phyloP scores from a whole-genome alignment of 176 grass and related monocot genomes.

The Zea luxurians region DNA sequence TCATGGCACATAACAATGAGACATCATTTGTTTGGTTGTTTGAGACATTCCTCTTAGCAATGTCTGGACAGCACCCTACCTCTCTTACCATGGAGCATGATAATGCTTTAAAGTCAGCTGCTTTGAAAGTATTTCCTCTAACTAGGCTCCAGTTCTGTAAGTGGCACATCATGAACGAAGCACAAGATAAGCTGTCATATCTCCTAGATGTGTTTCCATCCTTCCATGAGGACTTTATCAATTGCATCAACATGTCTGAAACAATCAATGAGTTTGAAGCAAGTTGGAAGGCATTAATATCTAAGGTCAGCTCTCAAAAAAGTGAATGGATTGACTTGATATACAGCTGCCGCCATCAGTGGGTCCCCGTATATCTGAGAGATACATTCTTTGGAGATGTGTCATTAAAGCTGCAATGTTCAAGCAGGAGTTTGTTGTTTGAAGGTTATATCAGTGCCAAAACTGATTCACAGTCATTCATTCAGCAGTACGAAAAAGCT shows the following conservation, averaged over 20 bases:
- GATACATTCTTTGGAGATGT: conserved; percentile 54
- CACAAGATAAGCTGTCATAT: conserved; percentile 39
- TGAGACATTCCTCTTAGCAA: conserved; percentile 57
- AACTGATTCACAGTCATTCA: conserved; percentile 53
- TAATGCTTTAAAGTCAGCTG: conserved; percentile 33
- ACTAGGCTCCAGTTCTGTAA: conserved; percentile 44
- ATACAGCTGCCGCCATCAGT: conserved; percentile 54
- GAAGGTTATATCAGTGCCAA: conserved; percentile 49
- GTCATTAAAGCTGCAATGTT: conserved; percentile 40
- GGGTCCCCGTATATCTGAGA: conserved; percentile 52
- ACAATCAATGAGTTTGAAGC: conserved; percentile 50
- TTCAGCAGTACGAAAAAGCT: conserved; percentile 66
- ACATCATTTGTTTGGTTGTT: conserved; percentile 52
- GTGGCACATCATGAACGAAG: conserved; percentile 51
- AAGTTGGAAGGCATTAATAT: conserved; percentile 51
- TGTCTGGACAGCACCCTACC: conserved; percentile 51
- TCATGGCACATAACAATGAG: conserved; percentile 53
- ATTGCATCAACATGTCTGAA: conserved; percentile 45
- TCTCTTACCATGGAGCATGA: conserved; percentile 50
- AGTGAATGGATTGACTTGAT: conserved; percentile 46
- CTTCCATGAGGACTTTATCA: conserved; percentile 41
- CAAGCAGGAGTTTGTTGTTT: conserved; percentile 57
- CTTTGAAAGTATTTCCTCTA: conserved; percentile 38
- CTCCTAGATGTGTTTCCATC: conserved; percentile 39
- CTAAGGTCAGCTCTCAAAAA: conserved; percentile 32